phyloP scores from a whole-genome alignment of 2,329 filamentous ascomycete genomes.

The Lasiodiplodia gonubiensis region DNA sequence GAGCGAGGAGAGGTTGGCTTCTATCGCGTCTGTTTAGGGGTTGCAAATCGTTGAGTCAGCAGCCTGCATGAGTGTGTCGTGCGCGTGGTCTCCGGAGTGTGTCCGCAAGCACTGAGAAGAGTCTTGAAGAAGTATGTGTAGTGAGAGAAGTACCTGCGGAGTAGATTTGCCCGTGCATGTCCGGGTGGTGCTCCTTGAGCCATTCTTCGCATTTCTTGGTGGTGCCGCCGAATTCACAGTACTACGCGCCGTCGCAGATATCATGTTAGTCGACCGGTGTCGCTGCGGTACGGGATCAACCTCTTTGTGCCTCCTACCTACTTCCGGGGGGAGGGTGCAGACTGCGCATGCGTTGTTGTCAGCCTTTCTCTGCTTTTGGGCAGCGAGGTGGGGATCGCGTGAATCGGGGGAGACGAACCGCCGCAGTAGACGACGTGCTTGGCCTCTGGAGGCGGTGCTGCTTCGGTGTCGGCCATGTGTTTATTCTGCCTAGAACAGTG shows the following conservation, averaged over 20 bases:
- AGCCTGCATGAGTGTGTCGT: neutral
- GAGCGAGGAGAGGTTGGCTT: slow-evolving; percentile 82
- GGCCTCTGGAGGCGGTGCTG: slow-evolving; percentile 45
- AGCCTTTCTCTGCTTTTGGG: slow-evolving; percentile 4
- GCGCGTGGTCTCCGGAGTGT: neutral
- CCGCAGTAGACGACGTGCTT: slow-evolving; percentile 66
- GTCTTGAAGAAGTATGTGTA: neutral
- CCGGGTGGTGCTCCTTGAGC: slow-evolving; percentile 76
- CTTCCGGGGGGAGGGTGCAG: slow-evolving; percentile 70
- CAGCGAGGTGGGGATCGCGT: neutral
- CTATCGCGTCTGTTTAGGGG: slow-evolving; percentile 62
- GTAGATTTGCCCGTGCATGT: slow-evolving; percentile 80
- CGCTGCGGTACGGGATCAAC: neutral
- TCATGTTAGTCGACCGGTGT: slow-evolving; percentile 1
- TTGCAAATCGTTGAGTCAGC: neutral
- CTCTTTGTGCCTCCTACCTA: slow-evolving; percentile 52
- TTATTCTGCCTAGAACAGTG: neutral
- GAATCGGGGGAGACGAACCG: slow-evolving; percentile 50
- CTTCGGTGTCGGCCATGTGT: slow-evolving; percentile 31
- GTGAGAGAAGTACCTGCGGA: slow-evolving; percentile 70
- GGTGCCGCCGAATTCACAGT: slow-evolving; percentile 97
- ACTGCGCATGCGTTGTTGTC: slow-evolving; percentile 48
- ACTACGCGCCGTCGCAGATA: slow-evolving; percentile 61
- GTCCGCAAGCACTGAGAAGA: neutral
- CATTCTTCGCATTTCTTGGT: slow-evolving; percentile 97